Percentiles rank a stretch among this genome's conserved stretches.
Evolutionary conservation across 2,329 filamentous ascomycete genomes (phyloP).

Genomic region (Monilinia laxa): DNA sequence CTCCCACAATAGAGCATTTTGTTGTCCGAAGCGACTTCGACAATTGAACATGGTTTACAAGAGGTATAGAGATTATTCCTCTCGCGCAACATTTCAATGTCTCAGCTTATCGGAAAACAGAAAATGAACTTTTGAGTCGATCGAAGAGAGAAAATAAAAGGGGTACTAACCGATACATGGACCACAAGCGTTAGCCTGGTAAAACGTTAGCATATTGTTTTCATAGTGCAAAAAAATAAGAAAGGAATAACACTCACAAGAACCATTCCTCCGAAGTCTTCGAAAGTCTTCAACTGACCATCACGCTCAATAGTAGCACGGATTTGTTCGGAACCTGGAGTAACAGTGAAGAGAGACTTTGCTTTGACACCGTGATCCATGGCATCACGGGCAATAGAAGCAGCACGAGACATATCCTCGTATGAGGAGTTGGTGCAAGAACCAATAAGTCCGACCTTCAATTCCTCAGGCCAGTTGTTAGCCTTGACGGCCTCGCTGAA

Average conservation of each 20-base stretch:
- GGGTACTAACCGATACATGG: constrained; percentile 66
- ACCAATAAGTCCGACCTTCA: constrained; percentile 95
- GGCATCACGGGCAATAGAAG: constrained; percentile 87
- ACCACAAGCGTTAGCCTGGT: constrained; percentile 86
- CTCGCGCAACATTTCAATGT: not conserved
- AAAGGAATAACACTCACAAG: constrained; percentile 45
- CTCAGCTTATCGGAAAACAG: not conserved
- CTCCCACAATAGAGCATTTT: not conserved
- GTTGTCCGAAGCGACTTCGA: not conserved
- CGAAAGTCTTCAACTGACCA: constrained; percentile 88
- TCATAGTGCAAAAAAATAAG: not conserved
- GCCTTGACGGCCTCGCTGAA: constrained; percentile 92
- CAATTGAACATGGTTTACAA: not conserved
- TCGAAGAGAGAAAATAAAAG: not conserved
- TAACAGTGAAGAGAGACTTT: constrained; percentile 91
- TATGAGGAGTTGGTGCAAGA: constrained; percentile 93
- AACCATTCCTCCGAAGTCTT: constrained; percentile 93
- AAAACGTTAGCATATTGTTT: not conserved
- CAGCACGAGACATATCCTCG: constrained; percentile 90
- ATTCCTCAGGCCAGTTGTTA: constrained; percentile 93
- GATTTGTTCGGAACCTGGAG: constrained; percentile 95
- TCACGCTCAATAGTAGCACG: constrained; percentile 80
- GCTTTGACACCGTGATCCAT: constrained; percentile 90
- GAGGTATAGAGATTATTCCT: too few relatives aligned
- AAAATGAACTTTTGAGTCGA: not conserved